Evolutionary conservation across 192 early-diverging fungal genomes (phyloP), one percentile per base, ranked within the genome.

Genomic region (Radiomyces spectabilis): DNA sequence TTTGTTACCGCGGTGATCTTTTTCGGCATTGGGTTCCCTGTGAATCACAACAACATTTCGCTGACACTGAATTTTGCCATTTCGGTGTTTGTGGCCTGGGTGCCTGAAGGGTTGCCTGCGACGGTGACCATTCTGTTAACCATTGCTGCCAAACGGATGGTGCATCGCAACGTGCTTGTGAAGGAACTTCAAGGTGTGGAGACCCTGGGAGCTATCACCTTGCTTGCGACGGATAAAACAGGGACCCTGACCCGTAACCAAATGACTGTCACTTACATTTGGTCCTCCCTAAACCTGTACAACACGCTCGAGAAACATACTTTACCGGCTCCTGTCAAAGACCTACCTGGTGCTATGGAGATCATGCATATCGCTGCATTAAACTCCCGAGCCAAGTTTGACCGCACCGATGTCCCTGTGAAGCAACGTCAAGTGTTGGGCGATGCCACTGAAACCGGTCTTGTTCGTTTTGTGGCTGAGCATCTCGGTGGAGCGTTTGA

Each of bases 181-280:
- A 98, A 98, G 65, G 91, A 96, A 61, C 73, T 98, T 34, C 88
- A 92, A 57, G 92, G 91, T 64, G 95, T 98, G 12, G 95, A 98
- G 65, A 98, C 95, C 12, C 80, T 98, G 22, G 95, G 95, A 44
- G 95, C 93, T 8, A 94, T 98, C 53, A 98, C 95, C 29, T 73
- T 96, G 18, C 80, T 98, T 32, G 95, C 95, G 21, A 98, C 93
- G 3, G 95, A 98, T 72, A 98, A 98, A 67, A 96, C 95, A 10
- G 95, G 95, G 50, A 98, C 95, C 41, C 75, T 98, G 53, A 98
- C 95, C 29, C 77, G 89, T 51, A 98, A 95, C 67, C 93, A 95
- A 68, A 98, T 98, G 95, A 94, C 90, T 5, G 89, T 91, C 0
- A 88, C 92, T 52, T 86, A 89, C 72, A 53, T 98, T 18, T 98